Base-by-base conservation (phyloP, 2,329 filamentous ascomycete genomes). In the Nectriaceae sp. region DNA sequence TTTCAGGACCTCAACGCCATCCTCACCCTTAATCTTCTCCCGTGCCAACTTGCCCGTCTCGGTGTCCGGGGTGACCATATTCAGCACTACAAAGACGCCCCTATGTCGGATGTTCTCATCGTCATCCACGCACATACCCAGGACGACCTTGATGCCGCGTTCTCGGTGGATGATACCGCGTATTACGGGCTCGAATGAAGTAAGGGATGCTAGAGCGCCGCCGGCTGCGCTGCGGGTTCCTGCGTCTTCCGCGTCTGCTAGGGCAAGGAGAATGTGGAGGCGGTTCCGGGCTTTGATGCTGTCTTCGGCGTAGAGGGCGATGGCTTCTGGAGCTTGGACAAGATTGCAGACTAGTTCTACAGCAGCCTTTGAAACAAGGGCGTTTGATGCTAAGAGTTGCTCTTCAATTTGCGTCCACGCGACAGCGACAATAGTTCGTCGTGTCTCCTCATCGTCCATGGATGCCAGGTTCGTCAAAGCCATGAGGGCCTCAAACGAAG, bases 401-500 rank as follows among this genome's bases (percentile, higher is more conserved):
- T 97, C 90, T 67, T 97, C 94, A 37, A 96, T 79, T 18, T 83
- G 82, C 1, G 83, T 67, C 82, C 90, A 96, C 1, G 87, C 83
- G 4, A 80, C 75, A 10, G 88, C 83, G 29, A 96, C 83, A 42
- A 96, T 92, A 15, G 79, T 75, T 29, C 80, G 76, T 38, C 86
- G 80, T 5, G 82, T 78, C 5, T 84, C 80, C 26, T 83, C 77
- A 51, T 87, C 80, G 44, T 92, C 87, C 11, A 86, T 82, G 0
- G 90, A 95, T 0, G 93, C 94, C 6, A 99, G 81, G 60, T 99
- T 99, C 0, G 94, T 97, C 29, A 99, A 80, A 0, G 94, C 93
- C 67, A 97, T 87, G 8, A 99, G 79, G 1, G 88, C 80, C 70
- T 99, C 94, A 59, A 97, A 99, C 0, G 88, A 85, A 0, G 94